Evolutionary conservation across 2,329 filamentous ascomycete species (phyloP).

Genomic region (Phialophora macrospora): DNA sequence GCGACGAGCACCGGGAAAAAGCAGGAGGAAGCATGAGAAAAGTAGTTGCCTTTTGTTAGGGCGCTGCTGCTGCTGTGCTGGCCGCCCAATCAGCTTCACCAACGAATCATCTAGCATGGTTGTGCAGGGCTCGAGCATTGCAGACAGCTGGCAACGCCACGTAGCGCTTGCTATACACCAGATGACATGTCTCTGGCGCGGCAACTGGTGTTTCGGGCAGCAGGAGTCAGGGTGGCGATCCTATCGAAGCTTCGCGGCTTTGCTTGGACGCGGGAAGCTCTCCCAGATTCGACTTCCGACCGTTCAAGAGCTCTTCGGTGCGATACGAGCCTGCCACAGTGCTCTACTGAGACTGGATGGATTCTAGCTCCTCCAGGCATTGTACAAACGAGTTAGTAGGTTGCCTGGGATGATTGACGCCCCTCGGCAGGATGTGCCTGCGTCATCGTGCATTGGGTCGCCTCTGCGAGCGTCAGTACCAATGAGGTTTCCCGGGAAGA

Average conservation of each 20-base stretch:
- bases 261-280: background rate
- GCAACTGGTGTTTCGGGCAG: background rate
- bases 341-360: background rate
- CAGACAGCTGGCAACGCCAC: slow-evolving; percentile 8
- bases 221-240: background rate
- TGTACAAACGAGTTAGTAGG: background rate
- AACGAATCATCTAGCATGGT: background rate
- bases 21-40: background rate
- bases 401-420: background rate
- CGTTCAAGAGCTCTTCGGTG: background rate
- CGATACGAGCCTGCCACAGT: background rate
- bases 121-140: background rate
- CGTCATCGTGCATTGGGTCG: background rate
- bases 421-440: background rate
- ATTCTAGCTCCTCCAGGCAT: background rate
- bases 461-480: background rate
- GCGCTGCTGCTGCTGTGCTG: background rate
- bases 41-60: slow-evolving; percentile 2
- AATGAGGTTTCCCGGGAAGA: background rate
- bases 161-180: slow-evolving; percentile 1
- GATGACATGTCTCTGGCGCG: background rate
- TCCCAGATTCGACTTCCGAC: background rate
- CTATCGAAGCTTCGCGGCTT: background rate
- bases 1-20: background rate
- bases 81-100: slow-evolving; percentile 1